Percentiles rank a stretch among this genome's conserved stretches.
Conservation (phyloP, 2,329 filamentous ascomycete species). For the Phaeosphaeria sp. region DNA sequence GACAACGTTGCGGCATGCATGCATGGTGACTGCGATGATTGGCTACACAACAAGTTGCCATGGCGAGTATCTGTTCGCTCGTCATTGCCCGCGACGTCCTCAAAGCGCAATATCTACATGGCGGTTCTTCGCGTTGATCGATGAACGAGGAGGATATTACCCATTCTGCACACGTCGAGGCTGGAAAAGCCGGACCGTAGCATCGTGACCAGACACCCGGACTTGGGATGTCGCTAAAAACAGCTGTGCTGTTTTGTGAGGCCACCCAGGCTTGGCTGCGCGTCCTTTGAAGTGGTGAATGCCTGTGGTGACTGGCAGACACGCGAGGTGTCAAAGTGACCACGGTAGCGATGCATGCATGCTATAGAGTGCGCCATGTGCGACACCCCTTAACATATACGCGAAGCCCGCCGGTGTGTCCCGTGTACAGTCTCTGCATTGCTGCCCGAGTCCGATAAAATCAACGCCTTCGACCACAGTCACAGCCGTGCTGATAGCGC, state of each 20-base stretch:
- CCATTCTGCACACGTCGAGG: background rate
- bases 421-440: background rate
- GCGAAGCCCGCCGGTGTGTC: background rate
- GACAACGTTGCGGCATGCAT: background rate
- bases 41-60: background rate
- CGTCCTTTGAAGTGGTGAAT: background rate
- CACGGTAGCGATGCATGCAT: background rate
- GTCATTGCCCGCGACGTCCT: background rate
- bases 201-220: background rate
- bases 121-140: background rate
- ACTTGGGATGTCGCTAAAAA: background rate
- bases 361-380: background rate
- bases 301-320: background rate
- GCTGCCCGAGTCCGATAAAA: constrained; percentile 2
- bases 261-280: background rate
- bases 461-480: background rate
- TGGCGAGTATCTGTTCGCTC: background rate
- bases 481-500: background rate
- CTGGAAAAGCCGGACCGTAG: background rate
- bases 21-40: background rate
- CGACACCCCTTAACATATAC: background rate
- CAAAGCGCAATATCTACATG: background rate
- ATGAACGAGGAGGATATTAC: background rate
- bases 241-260: background rate
- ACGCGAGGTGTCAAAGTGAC: background rate